Evolutionary conservation across 805 yeast species (phyloP).

Genomic region (Lipomyces chichibuensis): DNA sequence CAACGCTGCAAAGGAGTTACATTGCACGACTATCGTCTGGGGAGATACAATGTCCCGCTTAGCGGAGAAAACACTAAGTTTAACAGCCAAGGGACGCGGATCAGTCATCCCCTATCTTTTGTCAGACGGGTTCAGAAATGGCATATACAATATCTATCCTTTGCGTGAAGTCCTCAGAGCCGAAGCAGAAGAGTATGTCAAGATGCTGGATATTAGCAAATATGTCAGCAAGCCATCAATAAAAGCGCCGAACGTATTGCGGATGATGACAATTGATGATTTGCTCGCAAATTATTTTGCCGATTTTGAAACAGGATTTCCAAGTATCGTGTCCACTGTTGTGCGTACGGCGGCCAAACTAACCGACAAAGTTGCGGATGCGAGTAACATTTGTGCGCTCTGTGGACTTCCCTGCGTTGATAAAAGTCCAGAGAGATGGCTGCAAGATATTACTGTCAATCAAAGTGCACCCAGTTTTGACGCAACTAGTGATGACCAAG

Average conservation of each 20-base stretch:
- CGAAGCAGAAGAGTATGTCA: slow-evolving; percentile 64
- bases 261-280: slow-evolving; percentile 80
- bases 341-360: slow-evolving; percentile 85
- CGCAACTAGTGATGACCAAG: neutral
- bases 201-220: slow-evolving; percentile 48
- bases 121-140: slow-evolving; percentile 23
- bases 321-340: slow-evolving; percentile 89
- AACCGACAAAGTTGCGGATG: slow-evolving; percentile 35
- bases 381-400: slow-evolving; percentile 52
- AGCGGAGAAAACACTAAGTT: slow-evolving; percentile 76
- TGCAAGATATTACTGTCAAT: slow-evolving; percentile 65
- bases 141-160: slow-evolving; percentile 63
- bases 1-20: slow-evolving; percentile 50
- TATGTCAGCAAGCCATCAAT: slow-evolving; percentile 41
- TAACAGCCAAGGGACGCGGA: slow-evolving; percentile 88
- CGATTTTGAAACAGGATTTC: slow-evolving; percentile 73
- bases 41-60: slow-evolving; percentile 82
- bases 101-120: slow-evolving; percentile 55
- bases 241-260: slow-evolving; percentile 52
- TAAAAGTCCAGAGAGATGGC: slow-evolving; percentile 62
- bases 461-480: slow-evolving; percentile 48
- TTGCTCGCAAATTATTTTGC: slow-evolving; percentile 72
- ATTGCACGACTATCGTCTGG: slow-evolving; percentile 62
- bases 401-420: slow-evolving; percentile 60
- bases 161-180: slow-evolving; percentile 71